phyloP scores from a whole-genome alignment of 306 rosid genomes.

The Acacia crassicarpa region DNA sequence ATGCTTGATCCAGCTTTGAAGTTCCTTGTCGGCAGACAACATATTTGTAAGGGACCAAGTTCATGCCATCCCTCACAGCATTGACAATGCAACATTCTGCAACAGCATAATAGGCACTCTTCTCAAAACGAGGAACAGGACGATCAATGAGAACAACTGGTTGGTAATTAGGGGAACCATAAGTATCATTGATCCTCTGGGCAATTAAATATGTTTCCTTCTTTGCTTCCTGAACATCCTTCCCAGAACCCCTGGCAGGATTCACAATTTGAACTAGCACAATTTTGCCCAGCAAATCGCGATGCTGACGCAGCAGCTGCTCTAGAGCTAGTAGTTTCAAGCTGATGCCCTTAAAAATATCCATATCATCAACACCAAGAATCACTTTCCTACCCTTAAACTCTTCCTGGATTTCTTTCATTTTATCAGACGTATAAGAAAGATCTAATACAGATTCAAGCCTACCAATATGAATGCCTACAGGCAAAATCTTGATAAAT shows the following conservation, averaged over 20 bases:
- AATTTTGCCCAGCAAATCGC: constrained; percentile 54
- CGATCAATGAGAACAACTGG: constrained; percentile 76
- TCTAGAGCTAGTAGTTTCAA: constrained; percentile 76
- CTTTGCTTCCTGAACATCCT: constrained; percentile 79
- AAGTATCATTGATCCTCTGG: constrained; percentile 58
- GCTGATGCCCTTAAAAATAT: constrained; percentile 84
- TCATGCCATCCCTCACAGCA: constrained; percentile 89
- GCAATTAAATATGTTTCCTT: constrained; percentile 62
- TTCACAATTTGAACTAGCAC: constrained; percentile 81
- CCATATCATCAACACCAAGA: constrained; percentile 86
- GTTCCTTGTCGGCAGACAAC: constrained; percentile 80
- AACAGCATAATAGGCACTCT: constrained; percentile 75
- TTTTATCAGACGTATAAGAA: constrained; percentile 55
- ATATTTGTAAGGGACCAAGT: constrained; percentile 85
- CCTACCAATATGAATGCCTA: constrained; percentile 86
- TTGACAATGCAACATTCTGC: constrained; percentile 91
- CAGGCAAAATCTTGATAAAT: constrained; percentile 79
- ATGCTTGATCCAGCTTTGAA: constrained; percentile 48
- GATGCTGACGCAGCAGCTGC: constrained; percentile 72
- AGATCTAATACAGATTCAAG: constrained; percentile 75
- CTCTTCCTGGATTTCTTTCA: constrained; percentile 68
- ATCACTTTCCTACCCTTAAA: constrained; percentile 59
- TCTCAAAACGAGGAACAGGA: constrained; percentile 75
- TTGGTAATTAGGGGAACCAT: constrained; percentile 55
- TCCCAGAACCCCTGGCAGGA: constrained; percentile 87